phyloP scores from a whole-genome alignment of 805 yeast species.

The Candida koratica region DNA sequence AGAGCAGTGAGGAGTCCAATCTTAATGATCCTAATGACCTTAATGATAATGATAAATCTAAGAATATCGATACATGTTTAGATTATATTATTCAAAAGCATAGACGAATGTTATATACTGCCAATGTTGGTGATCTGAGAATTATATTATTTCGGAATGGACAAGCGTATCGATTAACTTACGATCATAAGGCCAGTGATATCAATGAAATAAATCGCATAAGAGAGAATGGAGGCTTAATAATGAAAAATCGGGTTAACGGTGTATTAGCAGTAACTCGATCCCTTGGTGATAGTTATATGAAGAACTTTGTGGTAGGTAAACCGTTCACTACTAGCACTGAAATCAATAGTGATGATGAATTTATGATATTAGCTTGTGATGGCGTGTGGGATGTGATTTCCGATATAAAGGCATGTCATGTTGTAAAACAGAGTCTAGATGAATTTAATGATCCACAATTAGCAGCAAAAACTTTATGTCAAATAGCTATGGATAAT shows the following conservation, averaged over 20 bases:
- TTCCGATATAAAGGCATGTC: conserved; percentile 79
- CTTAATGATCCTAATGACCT: conserved; percentile 18
- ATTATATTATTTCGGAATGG: conserved; percentile 75
- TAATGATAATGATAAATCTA: conserved; percentile 3
- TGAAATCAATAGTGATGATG: conserved; percentile 61
- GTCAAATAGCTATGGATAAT: conserved; percentile 68
- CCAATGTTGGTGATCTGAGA: conserved; percentile 93
- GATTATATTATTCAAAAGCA: conserved; percentile 29
- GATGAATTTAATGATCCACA: conserved; percentile 46
- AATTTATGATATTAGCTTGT: conserved; percentile 84
- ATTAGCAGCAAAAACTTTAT: conserved; percentile 62
- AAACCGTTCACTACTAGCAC: conserved; percentile 91
- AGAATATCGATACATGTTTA: conserved; percentile 1
- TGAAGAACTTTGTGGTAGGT: conserved; percentile 85
- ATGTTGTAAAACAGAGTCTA: conserved; percentile 51
- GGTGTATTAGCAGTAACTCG: conserved; percentile 95
- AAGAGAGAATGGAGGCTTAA: conserved; percentile 74
- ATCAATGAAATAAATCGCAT: conserved; percentile 71
- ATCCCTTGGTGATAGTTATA: conserved; percentile 88
- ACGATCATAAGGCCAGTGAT: conserved; percentile 93
- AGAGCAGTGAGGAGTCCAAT: conserved; percentile 25
- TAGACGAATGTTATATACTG: conserved; percentile 79
- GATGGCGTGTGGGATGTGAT: conserved; percentile 98
- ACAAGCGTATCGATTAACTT: conserved; percentile 71
- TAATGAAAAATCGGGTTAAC: conserved; percentile 87